Conservation (phyloP, 2,329 filamentous ascomycete genomes). For the Ophiocordyceps polyrhachis-furcata region DNA sequence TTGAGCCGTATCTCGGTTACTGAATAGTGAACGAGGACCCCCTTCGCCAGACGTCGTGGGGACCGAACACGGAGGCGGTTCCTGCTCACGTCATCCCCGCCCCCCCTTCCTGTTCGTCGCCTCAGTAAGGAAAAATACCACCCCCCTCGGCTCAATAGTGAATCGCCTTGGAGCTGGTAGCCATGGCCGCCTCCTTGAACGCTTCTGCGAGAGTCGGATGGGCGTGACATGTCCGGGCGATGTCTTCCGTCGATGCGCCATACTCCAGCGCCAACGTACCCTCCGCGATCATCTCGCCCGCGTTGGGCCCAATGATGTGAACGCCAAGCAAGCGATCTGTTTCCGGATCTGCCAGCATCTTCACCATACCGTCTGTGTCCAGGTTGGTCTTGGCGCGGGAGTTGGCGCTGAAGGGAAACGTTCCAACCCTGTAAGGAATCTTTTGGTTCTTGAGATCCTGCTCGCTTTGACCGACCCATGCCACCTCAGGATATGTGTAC, state of each 20-base stretch:
- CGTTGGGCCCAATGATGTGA: conserved; percentile 90
- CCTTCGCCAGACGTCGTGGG: no score
- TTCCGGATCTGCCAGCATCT: conserved; percentile 91
- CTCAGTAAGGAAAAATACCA: background rate
- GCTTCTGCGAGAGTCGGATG: conserved; percentile 93
- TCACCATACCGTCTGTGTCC: conserved; percentile 88
- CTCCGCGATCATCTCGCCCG: conserved; percentile 98
- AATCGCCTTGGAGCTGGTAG: conserved; percentile 85
- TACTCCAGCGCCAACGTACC: conserved; percentile 91
- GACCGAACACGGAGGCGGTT: no score
- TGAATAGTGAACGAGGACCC: background rate
- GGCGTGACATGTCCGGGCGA: conserved; percentile 86
- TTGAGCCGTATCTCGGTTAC: background rate
- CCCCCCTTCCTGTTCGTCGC: no score
- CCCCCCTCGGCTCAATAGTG: conserved; percentile 44
- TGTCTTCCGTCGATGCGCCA: conserved; percentile 85
- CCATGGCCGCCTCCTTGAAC: conserved; percentile 99
- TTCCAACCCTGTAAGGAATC: conserved; percentile 81
- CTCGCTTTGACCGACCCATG: conserved; percentile 97
- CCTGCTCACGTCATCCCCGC: no score
- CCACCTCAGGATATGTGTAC: conserved; percentile 98
- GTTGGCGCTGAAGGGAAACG: conserved; percentile 96
- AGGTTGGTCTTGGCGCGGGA: conserved; percentile 97
- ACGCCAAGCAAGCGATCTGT: conserved; percentile 90
- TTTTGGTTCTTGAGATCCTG: conserved; percentile 81